Evolutionary conservation across 768 basidiomycete species (phyloP).

Genomic region (Hericium erinaceus): DNA sequence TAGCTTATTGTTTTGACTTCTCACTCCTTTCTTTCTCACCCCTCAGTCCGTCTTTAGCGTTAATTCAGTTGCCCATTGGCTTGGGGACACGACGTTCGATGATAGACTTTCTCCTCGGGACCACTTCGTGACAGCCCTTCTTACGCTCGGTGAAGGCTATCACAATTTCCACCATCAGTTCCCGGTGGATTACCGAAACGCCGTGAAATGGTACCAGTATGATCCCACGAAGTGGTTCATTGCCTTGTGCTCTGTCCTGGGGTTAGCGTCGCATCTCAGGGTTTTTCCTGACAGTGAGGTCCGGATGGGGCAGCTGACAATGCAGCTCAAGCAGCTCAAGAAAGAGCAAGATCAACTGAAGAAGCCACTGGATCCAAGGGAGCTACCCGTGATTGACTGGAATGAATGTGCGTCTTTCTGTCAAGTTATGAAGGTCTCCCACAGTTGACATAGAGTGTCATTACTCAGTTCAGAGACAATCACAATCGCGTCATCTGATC

Average conservation of each 20-base stretch:
- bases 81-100: conserved; percentile 46
- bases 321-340: conserved; percentile 73
- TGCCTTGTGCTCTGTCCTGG: conserved; percentile 44
- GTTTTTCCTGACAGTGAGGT: conserved; percentile 87
- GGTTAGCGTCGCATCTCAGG: conserved; percentile 74
- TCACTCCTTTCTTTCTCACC: not conserved
- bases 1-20: not conserved
- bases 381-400: conserved; percentile 75
- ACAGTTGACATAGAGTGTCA: too few species aligned
- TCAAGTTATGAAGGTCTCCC: too few species aligned
- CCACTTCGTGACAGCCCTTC: conserved; percentile 40
- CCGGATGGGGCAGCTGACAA: conserved; percentile 68
- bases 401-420: conserved; percentile 51
- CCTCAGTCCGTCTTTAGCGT: conserved; percentile 43
- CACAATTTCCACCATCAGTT: conserved; percentile 70
- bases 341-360: conserved; percentile 47
- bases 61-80: conserved; percentile 51
- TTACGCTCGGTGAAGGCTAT: conserved; percentile 72
- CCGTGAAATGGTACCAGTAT: conserved; percentile 56
- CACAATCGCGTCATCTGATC: conserved; percentile 54
- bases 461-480: conserved; percentile 52
- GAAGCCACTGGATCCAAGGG: conserved; percentile 51
- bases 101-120: conserved; percentile 46
- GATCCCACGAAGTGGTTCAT: conserved; percentile 82
- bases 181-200: conserved; percentile 47